Conservation (phyloP, 345 rosid genomes). For the Aquilaria yunnanensis region DNA sequence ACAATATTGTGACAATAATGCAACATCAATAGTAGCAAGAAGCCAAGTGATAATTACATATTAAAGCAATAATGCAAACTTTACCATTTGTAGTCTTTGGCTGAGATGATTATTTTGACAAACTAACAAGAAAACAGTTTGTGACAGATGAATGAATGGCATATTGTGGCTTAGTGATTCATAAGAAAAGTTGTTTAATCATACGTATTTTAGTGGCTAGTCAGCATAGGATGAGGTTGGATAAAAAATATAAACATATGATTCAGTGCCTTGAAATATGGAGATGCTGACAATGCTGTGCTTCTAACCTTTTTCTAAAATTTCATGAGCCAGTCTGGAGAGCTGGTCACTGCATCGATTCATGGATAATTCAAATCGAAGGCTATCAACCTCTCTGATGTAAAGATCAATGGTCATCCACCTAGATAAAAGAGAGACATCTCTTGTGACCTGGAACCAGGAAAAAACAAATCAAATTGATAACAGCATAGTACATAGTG, state of each 20-base stretch:
- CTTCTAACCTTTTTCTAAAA: slow-evolving; percentile 70
- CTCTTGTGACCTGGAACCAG: slow-evolving; percentile 77
- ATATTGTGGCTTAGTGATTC: no score
- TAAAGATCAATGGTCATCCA: slow-evolving; percentile 98
- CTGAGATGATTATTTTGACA: no score
- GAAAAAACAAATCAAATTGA: slow-evolving; percentile 12
- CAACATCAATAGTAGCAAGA: no score
- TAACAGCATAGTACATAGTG: slow-evolving; percentile 1
- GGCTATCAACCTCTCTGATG: slow-evolving; percentile 82
- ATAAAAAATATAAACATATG: slow-evolving; percentile 2
- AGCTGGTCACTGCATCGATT: slow-evolving; percentile 58
- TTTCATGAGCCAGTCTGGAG: slow-evolving; percentile 66
- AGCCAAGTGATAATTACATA: no score
- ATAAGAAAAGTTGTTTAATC: no score
- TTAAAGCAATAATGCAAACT: no score
- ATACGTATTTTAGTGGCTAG: not conserved
- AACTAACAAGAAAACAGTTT: no score
- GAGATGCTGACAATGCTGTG: not conserved
- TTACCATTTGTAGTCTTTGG: no score
- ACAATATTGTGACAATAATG: no score
- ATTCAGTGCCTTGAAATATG: not conserved
- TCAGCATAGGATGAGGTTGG: slow-evolving; percentile 4
- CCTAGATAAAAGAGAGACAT: slow-evolving; percentile 88
- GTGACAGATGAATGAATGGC: no score
- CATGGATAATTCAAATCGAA: slow-evolving; percentile 91